Conservation (phyloP, 176 grass and related monocot genomes). For the Avena insularis region DNA sequence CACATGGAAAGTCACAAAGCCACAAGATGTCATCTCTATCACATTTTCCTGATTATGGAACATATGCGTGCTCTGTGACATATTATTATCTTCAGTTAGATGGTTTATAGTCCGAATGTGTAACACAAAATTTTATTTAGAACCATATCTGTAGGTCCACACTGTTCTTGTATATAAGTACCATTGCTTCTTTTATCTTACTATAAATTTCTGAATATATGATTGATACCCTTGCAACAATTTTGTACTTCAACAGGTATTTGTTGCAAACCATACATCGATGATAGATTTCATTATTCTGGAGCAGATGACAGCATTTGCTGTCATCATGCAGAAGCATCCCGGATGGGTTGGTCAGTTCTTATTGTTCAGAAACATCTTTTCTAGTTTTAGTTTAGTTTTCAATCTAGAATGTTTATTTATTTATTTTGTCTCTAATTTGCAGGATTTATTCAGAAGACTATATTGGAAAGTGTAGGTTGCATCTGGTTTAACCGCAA, state of each 20-base stretch:
- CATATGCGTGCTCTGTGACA: background rate
- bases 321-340: constrained; percentile 99
- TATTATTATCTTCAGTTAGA: constrained; percentile 9
- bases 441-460: constrained; percentile 97
- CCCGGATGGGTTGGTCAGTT: constrained; percentile 96
- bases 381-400: constrained; percentile 17
- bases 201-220: constrained; percentile 34
- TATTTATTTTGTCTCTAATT: constrained; percentile 22
- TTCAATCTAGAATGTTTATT: constrained; percentile 27
- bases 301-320: constrained; percentile 99
- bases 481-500: constrained; percentile 99
- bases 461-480: constrained; percentile 89
- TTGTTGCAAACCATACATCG: constrained; percentile 97
- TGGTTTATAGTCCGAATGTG: background rate
- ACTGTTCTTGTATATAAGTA: constrained; percentile 14
- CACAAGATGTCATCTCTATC: constrained; percentile 5
- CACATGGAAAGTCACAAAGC: background rate
- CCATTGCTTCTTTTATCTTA: background rate
- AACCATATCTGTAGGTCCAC: constrained; percentile 9
- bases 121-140: background rate
- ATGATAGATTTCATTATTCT: constrained; percentile 99
- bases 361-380: constrained; percentile 13
- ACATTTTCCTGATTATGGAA: background rate
- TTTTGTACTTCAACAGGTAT: constrained; percentile 71
- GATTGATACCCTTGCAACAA: constrained; percentile 16